These are phyloP conservation scores for Aphanomyces euteiches DNA, from an alignment of 352 stramenopile species.

Conservation along the genomic window DNA sequence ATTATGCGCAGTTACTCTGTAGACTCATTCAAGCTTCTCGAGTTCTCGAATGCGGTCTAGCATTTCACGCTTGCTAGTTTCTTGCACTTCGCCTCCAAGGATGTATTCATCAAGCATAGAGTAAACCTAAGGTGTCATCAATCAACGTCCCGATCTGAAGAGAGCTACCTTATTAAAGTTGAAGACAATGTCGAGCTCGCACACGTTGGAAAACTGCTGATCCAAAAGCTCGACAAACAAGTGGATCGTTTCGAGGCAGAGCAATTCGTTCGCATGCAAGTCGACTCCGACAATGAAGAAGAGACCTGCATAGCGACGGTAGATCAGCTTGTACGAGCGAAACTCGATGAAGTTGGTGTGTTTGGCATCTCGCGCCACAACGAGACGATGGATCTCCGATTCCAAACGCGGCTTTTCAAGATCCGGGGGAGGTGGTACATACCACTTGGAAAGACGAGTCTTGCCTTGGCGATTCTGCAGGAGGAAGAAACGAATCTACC, in stretches of 20 bases:
- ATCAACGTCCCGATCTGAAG: background rate
- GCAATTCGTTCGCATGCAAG: constrained; percentile 96
- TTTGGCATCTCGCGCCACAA: constrained; percentile 84
- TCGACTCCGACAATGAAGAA: constrained; percentile 98
- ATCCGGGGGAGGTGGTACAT: constrained; percentile 82
- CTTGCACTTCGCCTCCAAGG: constrained; percentile 90
- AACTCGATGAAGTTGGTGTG: constrained; percentile 97
- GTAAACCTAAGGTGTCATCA: constrained; percentile 61
- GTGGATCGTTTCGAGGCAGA: constrained; percentile 97
- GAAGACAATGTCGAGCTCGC: constrained; percentile 96
- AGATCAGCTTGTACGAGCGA: constrained; percentile 99
- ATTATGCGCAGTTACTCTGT: background rate
- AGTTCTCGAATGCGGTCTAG: constrained; percentile 89
- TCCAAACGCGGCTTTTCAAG: constrained; percentile 83
- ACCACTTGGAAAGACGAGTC: constrained; percentile 99
- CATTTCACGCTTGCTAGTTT: constrained; percentile 91
- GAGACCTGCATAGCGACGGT: constrained; percentile 96
- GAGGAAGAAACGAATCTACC: constrained; percentile 96
- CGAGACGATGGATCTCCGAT: constrained; percentile 87
- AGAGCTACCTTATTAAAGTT: constrained; percentile 89
- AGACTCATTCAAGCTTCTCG: constrained; percentile 84
- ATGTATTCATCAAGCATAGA: constrained; percentile 95
- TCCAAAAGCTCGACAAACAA: constrained; percentile 98
- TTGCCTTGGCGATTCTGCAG: constrained; percentile 99
- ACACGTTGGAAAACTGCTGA: constrained; percentile 98